Base-by-base conservation (phyloP, 345 rosid species). In the Hibiscus mutabilis region DNA sequence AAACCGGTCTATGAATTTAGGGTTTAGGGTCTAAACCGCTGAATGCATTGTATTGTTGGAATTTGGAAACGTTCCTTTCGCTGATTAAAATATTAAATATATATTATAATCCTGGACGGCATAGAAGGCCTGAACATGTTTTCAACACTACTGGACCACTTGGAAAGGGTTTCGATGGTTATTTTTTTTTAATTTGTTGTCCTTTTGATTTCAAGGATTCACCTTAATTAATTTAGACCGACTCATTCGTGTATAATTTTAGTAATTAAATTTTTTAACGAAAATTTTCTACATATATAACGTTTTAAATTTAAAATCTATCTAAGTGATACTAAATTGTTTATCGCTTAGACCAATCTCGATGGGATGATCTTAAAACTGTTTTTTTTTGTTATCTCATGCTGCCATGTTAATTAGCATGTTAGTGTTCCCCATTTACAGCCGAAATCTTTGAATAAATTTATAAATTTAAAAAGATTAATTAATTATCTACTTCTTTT, bases 381-480 rank as follows among this genome's bases (percentile, higher is more conserved):
- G 3, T 31, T 53, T 2, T 16, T 52, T 0, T 56, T 31, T 37
- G 42, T 66, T 6, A 25, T 47, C 7, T 25, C 70, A 46, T 19
- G 19, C 2, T 10, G 67, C 13, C 67, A 37, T 64, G 68, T 64
- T 53, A 8, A 53, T 19, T 64, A 64, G 31, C 68, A 11, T 42
- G 6, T 6, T 15, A 19, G 18, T 66, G 70, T 18, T 16, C 15
- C 40, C 40, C 40, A 9, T 66, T 25, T 47, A 66, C 70, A 46
- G 57, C 18, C 70, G 53, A 66, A 66, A 47, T 24, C 70, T 66
- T 46, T 66, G 57, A 66, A 24, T 46, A 14, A 55, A 56, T 6
- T 24, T 14, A 5, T 6, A 10, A 21, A 2, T 19, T 14, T 6
- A 12, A 22, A 55, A 42, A 22, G 1, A 24, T 24, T 12, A 66